A percentile compares a stretch with the other conserved stretches of the same genome.
phyloP scores from a whole-genome alignment of 73 alveolate genomes.

The Symbiodinium pilosum region DNA sequence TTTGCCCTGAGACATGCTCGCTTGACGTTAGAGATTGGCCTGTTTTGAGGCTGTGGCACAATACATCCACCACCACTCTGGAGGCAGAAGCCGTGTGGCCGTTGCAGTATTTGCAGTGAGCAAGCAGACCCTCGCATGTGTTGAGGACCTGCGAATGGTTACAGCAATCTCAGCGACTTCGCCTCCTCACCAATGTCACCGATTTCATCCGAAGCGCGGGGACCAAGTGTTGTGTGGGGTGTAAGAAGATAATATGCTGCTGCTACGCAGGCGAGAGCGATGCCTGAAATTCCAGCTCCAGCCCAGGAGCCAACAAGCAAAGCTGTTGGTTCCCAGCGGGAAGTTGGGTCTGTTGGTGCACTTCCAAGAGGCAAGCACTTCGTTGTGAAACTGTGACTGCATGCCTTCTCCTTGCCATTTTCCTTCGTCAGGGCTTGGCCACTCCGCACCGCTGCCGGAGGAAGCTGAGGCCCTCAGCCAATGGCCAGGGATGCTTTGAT shows the following conservation, averaged over 20 bases:
- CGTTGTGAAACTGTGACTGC: no score
- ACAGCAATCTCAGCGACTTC: not conserved
- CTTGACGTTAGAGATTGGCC: not conserved
- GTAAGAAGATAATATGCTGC: no score
- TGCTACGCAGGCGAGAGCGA: not conserved
- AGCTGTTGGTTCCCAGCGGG: conserved; percentile 12
- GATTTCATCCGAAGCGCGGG: not conserved
- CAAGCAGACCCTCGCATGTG: no score
- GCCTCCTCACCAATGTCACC: not conserved
- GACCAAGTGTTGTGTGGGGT: not conserved
- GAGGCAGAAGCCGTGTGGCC: no score
- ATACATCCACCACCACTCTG: not conserved
- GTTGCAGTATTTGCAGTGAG: no score
- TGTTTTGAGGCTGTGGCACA: not conserved
- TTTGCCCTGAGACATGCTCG: not conserved
- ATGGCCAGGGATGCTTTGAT: no score
- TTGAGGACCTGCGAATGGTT: not conserved
- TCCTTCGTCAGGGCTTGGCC: no score
- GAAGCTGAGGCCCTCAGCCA: conserved; percentile 10
- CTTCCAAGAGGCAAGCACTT: not conserved
- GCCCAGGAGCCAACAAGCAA: conserved; percentile 1
- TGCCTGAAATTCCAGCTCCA: not conserved
- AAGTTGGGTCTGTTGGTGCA: not conserved
- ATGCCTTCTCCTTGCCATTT: no score
- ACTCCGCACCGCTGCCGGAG: not conserved